phyloP scores from a whole-genome alignment of 805 yeast genomes.

The Wickerhamomyces silvicola region DNA sequence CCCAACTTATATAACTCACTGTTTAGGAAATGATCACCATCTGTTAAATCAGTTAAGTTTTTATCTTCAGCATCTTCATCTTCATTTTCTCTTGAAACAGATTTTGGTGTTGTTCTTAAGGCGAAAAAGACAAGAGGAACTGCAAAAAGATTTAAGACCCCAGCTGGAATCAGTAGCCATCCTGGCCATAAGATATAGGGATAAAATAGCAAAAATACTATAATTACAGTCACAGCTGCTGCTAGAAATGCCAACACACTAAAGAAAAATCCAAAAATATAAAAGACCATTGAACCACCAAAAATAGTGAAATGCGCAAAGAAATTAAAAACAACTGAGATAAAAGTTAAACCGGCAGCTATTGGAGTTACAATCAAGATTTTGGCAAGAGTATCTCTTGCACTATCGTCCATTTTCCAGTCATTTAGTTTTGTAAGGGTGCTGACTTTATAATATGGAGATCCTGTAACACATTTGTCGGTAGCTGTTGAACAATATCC shows the following conservation, averaged over 20 bases:
- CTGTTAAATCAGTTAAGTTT: constrained; percentile 21
- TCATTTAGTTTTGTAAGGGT: constrained; percentile 24
- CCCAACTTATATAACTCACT: constrained; percentile 9
- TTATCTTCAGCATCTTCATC: constrained; percentile 9
- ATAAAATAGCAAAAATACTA: constrained; percentile 49
- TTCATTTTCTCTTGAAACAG: constrained; percentile 7
- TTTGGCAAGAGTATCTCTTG: constrained; percentile 47
- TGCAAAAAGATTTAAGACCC: constrained; percentile 46
- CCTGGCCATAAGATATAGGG: constrained; percentile 68
- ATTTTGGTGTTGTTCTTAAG: constrained; percentile 13
- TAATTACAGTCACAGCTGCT: constrained; percentile 48
- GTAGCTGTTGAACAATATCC: constrained; percentile 47
- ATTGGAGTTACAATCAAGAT: constrained; percentile 57
- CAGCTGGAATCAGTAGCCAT: constrained; percentile 66
- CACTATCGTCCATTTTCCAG: constrained; percentile 42
- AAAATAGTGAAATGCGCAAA: constrained; percentile 26
- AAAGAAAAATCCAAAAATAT: constrained; percentile 39
- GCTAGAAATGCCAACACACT: constrained; percentile 45
- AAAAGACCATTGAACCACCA: constrained; percentile 22
- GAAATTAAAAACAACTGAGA: constrained; percentile 33
- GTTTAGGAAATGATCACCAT: constrained; percentile 15
- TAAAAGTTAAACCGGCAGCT: constrained; percentile 56
- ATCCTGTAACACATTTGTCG: constrained; percentile 36
- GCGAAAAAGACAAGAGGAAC: constrained; percentile 44
- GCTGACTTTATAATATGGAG: constrained; percentile 34